phyloP scores from a whole-genome alignment of 805 yeast species.

The Myxozyma nipponensis region DNA sequence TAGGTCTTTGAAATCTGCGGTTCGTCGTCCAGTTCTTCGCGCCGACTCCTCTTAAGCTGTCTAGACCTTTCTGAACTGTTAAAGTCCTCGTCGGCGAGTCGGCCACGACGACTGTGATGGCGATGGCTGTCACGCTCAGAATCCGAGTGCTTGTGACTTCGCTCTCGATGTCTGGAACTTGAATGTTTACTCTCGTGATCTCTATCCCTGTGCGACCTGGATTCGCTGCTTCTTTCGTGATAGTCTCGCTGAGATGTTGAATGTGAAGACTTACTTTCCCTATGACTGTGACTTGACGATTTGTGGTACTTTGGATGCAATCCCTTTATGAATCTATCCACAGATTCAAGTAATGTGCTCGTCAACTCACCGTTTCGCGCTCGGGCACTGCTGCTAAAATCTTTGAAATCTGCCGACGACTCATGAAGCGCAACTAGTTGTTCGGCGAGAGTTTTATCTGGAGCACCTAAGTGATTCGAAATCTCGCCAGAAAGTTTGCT shows the following conservation, averaged over 20 bases:
- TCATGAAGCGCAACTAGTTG: conserved; percentile 44
- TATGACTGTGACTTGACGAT: background rate
- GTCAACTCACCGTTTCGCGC: conserved; percentile 47
- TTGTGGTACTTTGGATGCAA: conserved; percentile 36
- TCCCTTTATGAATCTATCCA: conserved; percentile 33
- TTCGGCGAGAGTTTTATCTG: conserved; percentile 47
- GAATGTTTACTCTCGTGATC: background rate
- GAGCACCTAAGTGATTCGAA: conserved; percentile 38
- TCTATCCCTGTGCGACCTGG: background rate
- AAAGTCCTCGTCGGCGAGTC: background rate
- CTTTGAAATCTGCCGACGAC: conserved; percentile 35
- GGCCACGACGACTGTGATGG: background rate
- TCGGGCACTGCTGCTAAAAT: conserved; percentile 40
- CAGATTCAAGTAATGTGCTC: conserved; percentile 31
- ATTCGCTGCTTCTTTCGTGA: background rate
- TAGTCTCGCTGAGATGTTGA: background rate
- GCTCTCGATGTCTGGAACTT: background rate
- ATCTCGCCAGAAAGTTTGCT: conserved; percentile 37
- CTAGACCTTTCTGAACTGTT: background rate
- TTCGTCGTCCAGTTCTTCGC: conserved; percentile 32
- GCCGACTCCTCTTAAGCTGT: conserved; percentile 26
- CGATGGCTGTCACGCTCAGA: background rate
- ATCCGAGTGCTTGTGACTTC: background rate
- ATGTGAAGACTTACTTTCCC: background rate
- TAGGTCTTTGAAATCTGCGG: conserved; percentile 50